Conservation (phyloP, 2,329 filamentous ascomycete species). For the Fusarium poae region DNA sequence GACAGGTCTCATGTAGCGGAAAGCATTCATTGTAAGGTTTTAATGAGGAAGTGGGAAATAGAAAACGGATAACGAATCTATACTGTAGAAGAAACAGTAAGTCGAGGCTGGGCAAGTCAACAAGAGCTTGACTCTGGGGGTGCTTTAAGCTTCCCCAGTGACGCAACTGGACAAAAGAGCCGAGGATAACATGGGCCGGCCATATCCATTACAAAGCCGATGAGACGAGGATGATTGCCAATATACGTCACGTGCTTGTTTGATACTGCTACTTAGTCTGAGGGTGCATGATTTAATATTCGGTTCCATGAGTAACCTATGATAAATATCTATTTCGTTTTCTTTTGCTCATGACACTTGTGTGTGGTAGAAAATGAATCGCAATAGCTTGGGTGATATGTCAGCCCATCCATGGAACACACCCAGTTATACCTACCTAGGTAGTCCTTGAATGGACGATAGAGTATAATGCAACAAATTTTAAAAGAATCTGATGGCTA, state of each 20-base stretch:
- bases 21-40: slow-evolving; percentile 60
- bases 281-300: background rate
- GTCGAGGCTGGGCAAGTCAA: slow-evolving; percentile 15
- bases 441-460: background rate
- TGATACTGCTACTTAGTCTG: background rate
- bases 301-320: background rate
- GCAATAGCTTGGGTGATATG: background rate
- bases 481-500: too few species aligned
- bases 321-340: background rate
- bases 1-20: slow-evolving; percentile 71
- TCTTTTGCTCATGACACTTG: background rate
- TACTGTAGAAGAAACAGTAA: background rate
- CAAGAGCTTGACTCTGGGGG: slow-evolving; percentile 26
- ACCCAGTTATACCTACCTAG: too few species aligned
- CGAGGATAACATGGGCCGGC: slow-evolving; percentile 47
- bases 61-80: slow-evolving; percentile 6
- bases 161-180: slow-evolving; percentile 48
- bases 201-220: slow-evolving; percentile 44
- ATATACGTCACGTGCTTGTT: slow-evolving; percentile 37
- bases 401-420: slow-evolving; percentile 1
- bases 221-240: slow-evolving; percentile 2
- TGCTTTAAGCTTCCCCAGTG: slow-evolving; percentile 43
- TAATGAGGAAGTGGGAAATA: background rate
- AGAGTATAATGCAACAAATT: background rate
- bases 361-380: background rate